Evolutionary conservation across 805 yeast genomes (phyloP).

Genomic region (Metahyphopichia silvanorum): DNA sequence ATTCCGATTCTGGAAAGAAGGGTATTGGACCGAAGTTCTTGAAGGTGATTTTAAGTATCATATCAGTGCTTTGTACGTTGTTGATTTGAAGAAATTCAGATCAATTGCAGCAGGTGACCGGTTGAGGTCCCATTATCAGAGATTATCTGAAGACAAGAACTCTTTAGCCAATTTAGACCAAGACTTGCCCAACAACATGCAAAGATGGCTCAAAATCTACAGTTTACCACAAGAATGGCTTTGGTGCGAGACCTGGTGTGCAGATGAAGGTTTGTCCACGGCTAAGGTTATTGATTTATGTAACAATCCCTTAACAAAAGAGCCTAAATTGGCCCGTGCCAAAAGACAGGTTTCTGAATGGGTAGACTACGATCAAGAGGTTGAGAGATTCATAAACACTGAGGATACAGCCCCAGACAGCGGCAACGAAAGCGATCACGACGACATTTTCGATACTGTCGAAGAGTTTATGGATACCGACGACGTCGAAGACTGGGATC

Average conservation of each 20-base stretch:
- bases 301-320: slow-evolving; percentile 79
- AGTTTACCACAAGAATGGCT: slow-evolving; percentile 82
- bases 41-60: slow-evolving; percentile 64
- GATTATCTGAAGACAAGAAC: slow-evolving; percentile 70
- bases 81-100: slow-evolving; percentile 70
- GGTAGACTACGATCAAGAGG: slow-evolving; percentile 60
- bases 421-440: background rate
- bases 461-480: slow-evolving; percentile 3
- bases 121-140: slow-evolving; percentile 81
- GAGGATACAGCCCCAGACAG: slow-evolving; percentile 1
- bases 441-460: slow-evolving; percentile 3
- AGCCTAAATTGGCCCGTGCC: slow-evolving; percentile 73
- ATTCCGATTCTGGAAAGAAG: slow-evolving; percentile 87
- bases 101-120: slow-evolving; percentile 70
- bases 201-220: slow-evolving; percentile 59
- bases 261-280: slow-evolving; percentile 51
- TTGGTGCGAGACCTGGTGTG: slow-evolving; percentile 95
- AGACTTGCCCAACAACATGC: slow-evolving; percentile 89
- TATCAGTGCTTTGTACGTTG: slow-evolving; percentile 79
- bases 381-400: slow-evolving; percentile 16
- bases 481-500: too few species aligned
- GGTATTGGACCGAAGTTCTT: slow-evolving; percentile 77
- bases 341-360: slow-evolving; percentile 77
- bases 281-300: slow-evolving; percentile 85
- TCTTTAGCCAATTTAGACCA: slow-evolving; percentile 86